A percentile compares a stretch with the other conserved stretches of the same genome.
These are phyloP conservation scores for Pythium brassicae DNA, from an alignment of 352 stramenopile genomes.

Conservation along the genomic window DNA sequence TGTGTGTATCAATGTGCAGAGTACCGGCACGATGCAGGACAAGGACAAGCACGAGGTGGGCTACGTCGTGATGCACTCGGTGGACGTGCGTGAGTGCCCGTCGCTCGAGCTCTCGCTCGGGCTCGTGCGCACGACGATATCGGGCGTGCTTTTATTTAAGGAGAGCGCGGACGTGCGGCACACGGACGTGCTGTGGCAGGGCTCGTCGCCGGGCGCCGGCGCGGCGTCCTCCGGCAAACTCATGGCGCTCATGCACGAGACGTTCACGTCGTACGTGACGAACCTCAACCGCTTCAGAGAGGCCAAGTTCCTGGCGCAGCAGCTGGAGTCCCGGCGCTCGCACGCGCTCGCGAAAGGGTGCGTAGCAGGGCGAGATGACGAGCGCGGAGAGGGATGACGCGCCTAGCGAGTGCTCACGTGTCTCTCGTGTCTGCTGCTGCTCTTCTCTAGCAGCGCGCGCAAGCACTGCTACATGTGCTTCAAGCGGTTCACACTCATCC, in stretches of 20 bases:
- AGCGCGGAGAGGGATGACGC: not conserved
- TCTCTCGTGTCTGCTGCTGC: no score
- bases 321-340: conserved; percentile 45
- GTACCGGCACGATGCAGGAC: conserved; percentile 44
- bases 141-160: conserved; percentile 56
- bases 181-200: conserved; percentile 56
- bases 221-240: conserved; percentile 38
- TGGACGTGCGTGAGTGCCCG: conserved; percentile 48
- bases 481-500: conserved; percentile 70
- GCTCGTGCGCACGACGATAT: conserved; percentile 46
- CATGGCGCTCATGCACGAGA: conserved; percentile 45
- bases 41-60: conserved; percentile 39
- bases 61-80: conserved; percentile 52
- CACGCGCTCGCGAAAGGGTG: conserved; percentile 36
- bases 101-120: conserved; percentile 49
- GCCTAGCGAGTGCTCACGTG: not conserved
- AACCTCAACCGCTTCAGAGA: conserved; percentile 62
- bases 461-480: conserved; percentile 69
- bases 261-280: conserved; percentile 45
- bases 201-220: conserved; percentile 32
- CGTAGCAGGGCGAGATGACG: conserved; percentile 12
- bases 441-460: conserved; percentile 26
- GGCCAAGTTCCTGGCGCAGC: conserved; percentile 51
- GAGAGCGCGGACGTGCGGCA: conserved; percentile 29
- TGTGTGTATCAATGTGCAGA: conserved; percentile 14